Base-by-base conservation (phyloP, 768 basidiomycete species). In the Hydnomerulius pinastri region DNA sequence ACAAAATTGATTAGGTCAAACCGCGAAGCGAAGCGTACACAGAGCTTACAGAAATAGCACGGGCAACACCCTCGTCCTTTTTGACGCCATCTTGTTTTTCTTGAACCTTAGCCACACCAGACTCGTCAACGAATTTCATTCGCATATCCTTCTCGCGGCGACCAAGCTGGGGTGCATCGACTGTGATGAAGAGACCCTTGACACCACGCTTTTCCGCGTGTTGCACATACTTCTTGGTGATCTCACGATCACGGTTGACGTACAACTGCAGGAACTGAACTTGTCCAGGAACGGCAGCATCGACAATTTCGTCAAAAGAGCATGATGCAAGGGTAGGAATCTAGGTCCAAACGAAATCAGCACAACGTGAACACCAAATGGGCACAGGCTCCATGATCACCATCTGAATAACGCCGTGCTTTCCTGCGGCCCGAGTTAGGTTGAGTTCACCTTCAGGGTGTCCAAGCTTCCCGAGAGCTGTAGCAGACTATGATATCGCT, bases 91-190 rank as follows among this genome's bases (percentile, higher is more conserved):
- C 21, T 37, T 38, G 39, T 15, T 30, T 12, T 27, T 56, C 55
- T 38, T 64, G 62, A 4, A 66, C 60, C 30, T 51, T 62, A 10
- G 53, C 62, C 3, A 59, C 58, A 12, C 61, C 65, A 17, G 57
- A 51, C 30, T 84, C 86, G 12, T 86, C 90, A 18, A 87, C 90
- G 55, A 95, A 96, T 64, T 92, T 95, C 85, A 87, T 87, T 21
- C 93, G 79, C 92, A 97, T 95, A 62, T 96, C 94, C 83, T 92
- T 92, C 66, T 93, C 91, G 50, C 92, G 78, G 10, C 92, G 80
- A 30, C 93, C 93, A 11, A 96, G 82, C 56, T 95, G 92, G 4
- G 93, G 93, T 0, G 94, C 93, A 71, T 96, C 94, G 23, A 96
- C 93, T 0, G 94, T 95, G 65, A 97, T 94, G 70, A 97, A 95